Evolutionary conservation across 441 rosid genomes (phyloP), one percentile per base, ranked within the genome.

Genomic region (Brassica hybrid): DNA sequence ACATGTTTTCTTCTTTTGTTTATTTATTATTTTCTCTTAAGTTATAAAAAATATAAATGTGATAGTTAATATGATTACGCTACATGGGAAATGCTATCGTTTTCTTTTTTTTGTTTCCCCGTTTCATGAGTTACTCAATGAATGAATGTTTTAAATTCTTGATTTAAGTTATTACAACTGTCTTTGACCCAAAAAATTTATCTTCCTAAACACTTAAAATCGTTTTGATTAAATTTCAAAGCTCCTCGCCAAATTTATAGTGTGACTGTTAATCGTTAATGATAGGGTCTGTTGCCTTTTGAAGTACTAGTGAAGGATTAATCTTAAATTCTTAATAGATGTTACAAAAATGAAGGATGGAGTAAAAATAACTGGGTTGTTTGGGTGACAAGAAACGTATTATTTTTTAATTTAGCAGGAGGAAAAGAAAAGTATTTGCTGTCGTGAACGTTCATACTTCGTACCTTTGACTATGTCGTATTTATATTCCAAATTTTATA

Each of bases 301-400:
- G n/a, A 32, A 6, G 7, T 32, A 32, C 38, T 11, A 7, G 17
- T 56, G 61, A 56, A 56, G 25, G 13, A 56, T 56, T 56, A 8
- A 54, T 7, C 60, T 21, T 56, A 8, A 17, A n/a, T n/a, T n/a
- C n/a, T 17, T 56, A 8, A 17, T 3, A 19, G 2, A 25, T 59
- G 63, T 21, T 21, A 23, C 8, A 21, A 58, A 17, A 9, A 23
- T 23, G 14, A 58, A 25, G 11, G 7, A 66, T 19, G 17, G 66
- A 36, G 50, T 16, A 54, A 43, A 6, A 43, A 6, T 9, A 67
- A 7, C 25, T 12, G 21, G 65, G 18, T 38, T 25, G 75, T 76
- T 65, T 76, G 76, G 23, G 67, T 27, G 21, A 17, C 67, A 77
- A 77, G 76, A 71, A 41, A 77, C 65, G 60, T 71, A 71, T 38